Evolutionary conservation across 208 protist genomes (phyloP), one percentile per base, ranked within the genome.

Genomic region (Leishmania turanica): DNA sequence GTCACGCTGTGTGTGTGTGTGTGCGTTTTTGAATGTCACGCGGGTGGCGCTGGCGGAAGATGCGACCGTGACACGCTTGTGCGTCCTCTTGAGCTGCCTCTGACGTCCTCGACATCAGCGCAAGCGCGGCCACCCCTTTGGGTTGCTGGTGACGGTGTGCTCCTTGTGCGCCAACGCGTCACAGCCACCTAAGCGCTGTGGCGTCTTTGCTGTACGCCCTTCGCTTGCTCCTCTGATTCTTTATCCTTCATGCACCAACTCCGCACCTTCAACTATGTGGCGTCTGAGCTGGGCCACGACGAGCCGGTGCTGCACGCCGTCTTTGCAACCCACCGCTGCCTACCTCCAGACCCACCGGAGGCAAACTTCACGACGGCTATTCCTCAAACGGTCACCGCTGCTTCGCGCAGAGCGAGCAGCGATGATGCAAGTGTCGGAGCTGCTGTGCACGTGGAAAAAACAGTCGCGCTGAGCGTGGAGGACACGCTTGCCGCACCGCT

Each of bases 231-330:
- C 24, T 17, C 47, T 49, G n/a, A 31, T 13, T 56, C 70, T 56
- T 24, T 21, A 24, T n/a, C 19, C 62, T 54, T 40, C 17, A 85
- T 88, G 81, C 85, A 88, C 45, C 77, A 84, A 21, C 42, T 81
- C 21, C 42, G 65, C 53, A 62, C 62, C 42, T 88, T 81, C 78
- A 60, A 74, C n/a, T 53, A 54, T 37, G 85, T 88, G 51, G 85
- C 85, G 5, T 24, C 45, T 17, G 81, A 85, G 74, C 74, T 88
- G 7, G 75, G 64, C 47, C 68, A 49, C 24, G 75, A 71, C 53
- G 81, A 53, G 40, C 66, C 80, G 8, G 77, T 88, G 75, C 66
- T 88, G 60, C 80, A 88, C 77, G 68, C 85, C 60, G 81, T 88
- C 40, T 71, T 87, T 42, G 70, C 71, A 47, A 82, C 84, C 27